Conservation (phyloP, 2,329 filamentous ascomycete species). For the Hypoxylon sp. region DNA sequence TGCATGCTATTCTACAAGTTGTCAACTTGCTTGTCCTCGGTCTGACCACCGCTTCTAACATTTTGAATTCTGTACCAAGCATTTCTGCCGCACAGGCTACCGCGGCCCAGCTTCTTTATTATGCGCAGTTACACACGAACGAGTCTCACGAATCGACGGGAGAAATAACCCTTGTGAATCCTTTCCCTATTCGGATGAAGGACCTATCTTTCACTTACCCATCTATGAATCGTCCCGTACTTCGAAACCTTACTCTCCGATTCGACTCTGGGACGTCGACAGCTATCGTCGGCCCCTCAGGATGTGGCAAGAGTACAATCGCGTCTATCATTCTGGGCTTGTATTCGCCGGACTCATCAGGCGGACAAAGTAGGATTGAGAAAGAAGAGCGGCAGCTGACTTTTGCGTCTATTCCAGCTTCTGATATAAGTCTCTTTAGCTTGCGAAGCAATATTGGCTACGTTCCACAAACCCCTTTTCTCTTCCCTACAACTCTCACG, state of each 20-base stretch:
- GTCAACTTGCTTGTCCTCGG: conserved; percentile 89
- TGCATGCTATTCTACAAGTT: conserved; percentile 77
- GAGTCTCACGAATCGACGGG: conserved; percentile 72
- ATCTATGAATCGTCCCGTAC: conserved; percentile 64
- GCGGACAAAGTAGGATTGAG: neutral
- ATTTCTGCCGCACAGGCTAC: conserved; percentile 81
- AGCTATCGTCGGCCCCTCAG: conserved; percentile 86
- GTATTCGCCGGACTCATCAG: conserved; percentile 64
- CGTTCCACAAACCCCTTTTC: conserved; percentile 78
- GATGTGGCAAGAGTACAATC: conserved; percentile 92
- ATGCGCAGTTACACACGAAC: conserved; percentile 71
- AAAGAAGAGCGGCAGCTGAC: conserved; percentile 62
- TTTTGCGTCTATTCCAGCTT: conserved; percentile 71
- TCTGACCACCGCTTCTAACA: conserved; percentile 78
- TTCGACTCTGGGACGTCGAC: conserved; percentile 76
- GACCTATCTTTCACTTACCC: conserved; percentile 82
- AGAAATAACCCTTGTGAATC: conserved; percentile 51
- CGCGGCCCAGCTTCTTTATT: conserved; percentile 79
- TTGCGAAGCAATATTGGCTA: conserved; percentile 75
- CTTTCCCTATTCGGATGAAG: conserved; percentile 67
- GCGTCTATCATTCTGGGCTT: conserved; percentile 81
- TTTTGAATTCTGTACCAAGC: conserved; percentile 84
- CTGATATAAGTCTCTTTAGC: conserved; percentile 70
- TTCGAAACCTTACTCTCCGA: conserved; percentile 76
- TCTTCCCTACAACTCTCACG: conserved; percentile 83